Evolutionary conservation across 257 asterid genomes (phyloP).

Genomic region (Haberlea rhodopensis): DNA sequence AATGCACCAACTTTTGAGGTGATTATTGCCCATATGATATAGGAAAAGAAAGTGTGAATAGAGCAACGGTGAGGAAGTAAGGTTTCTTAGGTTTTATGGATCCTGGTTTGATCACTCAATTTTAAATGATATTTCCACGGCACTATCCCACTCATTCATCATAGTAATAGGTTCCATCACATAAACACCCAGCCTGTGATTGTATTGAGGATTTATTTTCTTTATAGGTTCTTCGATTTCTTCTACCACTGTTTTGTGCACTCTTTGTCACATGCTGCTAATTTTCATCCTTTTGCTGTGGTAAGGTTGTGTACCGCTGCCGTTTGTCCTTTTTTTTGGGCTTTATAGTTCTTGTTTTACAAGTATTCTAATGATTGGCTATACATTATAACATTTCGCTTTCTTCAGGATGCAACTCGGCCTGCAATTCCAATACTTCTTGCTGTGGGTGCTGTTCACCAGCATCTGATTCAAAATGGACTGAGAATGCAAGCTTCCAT

Average conservation of each 20-base stretch:
- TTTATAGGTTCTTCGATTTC: constrained; percentile 11
- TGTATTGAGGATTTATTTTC: not conserved
- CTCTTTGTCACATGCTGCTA: too few species aligned
- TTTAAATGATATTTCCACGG: not conserved
- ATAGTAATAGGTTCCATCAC: not conserved
- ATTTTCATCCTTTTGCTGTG: too few species aligned
- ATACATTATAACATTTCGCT: constrained; percentile 26
- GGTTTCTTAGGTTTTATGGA: not conserved
- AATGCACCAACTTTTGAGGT: not conserved
- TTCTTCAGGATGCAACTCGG: constrained; percentile 78
- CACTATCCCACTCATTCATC: not conserved
- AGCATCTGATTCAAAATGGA: constrained; percentile 97
- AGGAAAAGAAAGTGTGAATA: not conserved
- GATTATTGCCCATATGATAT: not conserved
- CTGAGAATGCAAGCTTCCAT: constrained; percentile 96
- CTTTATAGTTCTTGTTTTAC: constrained; percentile 1
- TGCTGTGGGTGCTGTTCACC: constrained; percentile 99
- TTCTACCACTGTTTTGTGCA: not conserved
- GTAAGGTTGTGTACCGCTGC: not conserved
- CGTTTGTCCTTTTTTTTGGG: not conserved
- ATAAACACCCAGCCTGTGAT: not conserved
- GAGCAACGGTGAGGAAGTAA: not conserved
- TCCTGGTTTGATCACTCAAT: not conserved
- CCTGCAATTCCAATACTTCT: constrained; percentile 98
- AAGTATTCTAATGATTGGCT: constrained; percentile 5